Percentiles rank a stretch among this genome's conserved stretches.
Evolutionary conservation across 768 basidiomycete species (phyloP).

Genomic region (Mycena amicta): DNA sequence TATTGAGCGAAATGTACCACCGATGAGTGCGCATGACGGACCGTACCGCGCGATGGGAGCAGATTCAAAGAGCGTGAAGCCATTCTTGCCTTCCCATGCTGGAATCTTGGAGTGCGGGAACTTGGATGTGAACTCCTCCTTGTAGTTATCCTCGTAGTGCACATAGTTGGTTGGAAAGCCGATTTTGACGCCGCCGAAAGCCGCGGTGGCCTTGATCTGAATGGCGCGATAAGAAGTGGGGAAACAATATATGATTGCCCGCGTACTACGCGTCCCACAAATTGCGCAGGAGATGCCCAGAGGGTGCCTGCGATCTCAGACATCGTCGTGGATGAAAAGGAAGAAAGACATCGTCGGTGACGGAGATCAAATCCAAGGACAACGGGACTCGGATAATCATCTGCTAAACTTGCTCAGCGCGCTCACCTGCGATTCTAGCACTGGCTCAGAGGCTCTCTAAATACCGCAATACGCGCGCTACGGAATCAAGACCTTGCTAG

Average conservation of each 20-base stretch:
- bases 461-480: too few relatives aligned
- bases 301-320: slow-evolving; percentile 10
- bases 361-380: too few relatives aligned
- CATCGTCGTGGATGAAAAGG: not conserved
- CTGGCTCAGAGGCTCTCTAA: too few relatives aligned
- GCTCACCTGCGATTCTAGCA: too few relatives aligned
- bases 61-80: slow-evolving; percentile 79
- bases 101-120: slow-evolving; percentile 87
- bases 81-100: slow-evolving; percentile 73
- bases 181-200: slow-evolving; percentile 61
- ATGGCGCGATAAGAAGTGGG: not conserved
- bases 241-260: not conserved
- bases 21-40: too few relatives aligned
- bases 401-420: too few relatives aligned
- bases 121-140: slow-evolving; percentile 68
- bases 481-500: too few relatives aligned
- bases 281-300: slow-evolving; percentile 12
- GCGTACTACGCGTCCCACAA: slow-evolving; percentile 6
- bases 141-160: slow-evolving; percentile 68
- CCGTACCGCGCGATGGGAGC: slow-evolving; percentile 84
- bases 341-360: too few relatives aligned
- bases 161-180: slow-evolving; percentile 55
- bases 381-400: too few relatives aligned
- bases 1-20: too few relatives aligned
- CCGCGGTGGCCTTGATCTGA: slow-evolving; percentile 59